Conservation (phyloP, 83 land plant genomes). For the Picea abies region DNA sequence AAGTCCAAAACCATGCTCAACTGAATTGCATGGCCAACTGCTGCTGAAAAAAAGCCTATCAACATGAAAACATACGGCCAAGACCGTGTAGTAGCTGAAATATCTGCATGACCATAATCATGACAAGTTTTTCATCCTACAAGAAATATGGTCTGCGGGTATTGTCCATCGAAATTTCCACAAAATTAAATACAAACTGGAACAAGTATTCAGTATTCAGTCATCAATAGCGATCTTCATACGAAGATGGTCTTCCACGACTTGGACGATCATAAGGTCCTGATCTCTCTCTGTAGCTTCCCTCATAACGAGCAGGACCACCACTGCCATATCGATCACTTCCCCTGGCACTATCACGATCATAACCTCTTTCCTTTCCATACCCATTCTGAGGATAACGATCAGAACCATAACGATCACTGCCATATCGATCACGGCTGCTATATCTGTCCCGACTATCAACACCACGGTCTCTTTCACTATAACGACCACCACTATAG, state of each 20-base stretch:
- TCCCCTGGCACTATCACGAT: slow-evolving; percentile 38
- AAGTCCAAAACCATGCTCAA: slow-evolving; percentile 13
- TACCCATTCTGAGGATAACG: slow-evolving; percentile 58
- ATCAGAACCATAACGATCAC: slow-evolving; percentile 43
- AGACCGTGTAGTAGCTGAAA: slow-evolving; percentile 5
- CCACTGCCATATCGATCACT: slow-evolving; percentile 42
- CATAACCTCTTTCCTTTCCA: slow-evolving; percentile 64
- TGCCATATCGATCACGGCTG: slow-evolving; percentile 35
- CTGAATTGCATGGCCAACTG: neutral
- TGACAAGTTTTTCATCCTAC: neutral
- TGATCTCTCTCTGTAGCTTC: slow-evolving; percentile 59
- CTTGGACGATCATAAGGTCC: slow-evolving; percentile 80
- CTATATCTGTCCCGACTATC: slow-evolving; percentile 25
- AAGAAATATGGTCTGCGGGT: neutral
- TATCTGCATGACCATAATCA: slow-evolving; percentile 1
- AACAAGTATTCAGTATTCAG: neutral
- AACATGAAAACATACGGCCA: slow-evolving; percentile 7
- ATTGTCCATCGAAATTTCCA: neutral
- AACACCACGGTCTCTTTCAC: slow-evolving; percentile 28
- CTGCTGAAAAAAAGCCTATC: slow-evolving; percentile 3
- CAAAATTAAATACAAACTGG: neutral
- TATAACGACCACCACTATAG: slow-evolving; percentile 37
- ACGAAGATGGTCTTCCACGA: slow-evolving; percentile 44
- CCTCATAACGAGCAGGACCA: slow-evolving; percentile 48
- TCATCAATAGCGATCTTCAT: slow-evolving; percentile 42